phyloP scores from a whole-genome alignment of 2,329 filamentous ascomycete species.

The Venturiaceae sp. region DNA sequence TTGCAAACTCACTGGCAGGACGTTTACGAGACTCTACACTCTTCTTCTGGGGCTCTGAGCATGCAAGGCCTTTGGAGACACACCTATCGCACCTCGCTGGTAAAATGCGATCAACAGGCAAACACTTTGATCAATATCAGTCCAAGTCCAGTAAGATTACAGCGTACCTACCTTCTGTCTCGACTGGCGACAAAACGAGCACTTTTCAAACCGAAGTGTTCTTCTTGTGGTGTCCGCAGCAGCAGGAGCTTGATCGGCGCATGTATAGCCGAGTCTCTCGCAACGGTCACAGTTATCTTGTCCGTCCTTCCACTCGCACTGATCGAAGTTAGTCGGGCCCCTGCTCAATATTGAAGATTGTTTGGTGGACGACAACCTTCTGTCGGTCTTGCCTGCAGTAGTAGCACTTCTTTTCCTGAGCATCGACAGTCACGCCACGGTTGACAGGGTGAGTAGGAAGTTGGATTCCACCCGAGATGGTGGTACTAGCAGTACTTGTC shows the following conservation, averaged over 20 bases:
- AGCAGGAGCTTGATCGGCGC: background rate
- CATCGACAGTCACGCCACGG: background rate
- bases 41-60: background rate
- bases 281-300: background rate
- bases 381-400: background rate
- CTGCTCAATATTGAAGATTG: background rate
- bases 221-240: background rate
- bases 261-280: background rate
- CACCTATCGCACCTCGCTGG: background rate
- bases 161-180: background rate
- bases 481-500: background rate
- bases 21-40: background rate
- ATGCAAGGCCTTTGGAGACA: background rate
- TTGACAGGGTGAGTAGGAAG: background rate
- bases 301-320: background rate
- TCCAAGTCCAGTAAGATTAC: background rate
- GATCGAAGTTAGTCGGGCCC: background rate
- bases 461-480: background rate
- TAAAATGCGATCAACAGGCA: constrained; percentile 1
- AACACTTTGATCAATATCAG: background rate
- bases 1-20: background rate
- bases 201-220: background rate
- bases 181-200: background rate
- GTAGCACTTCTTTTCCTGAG: background rate
- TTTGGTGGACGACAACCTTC: background rate